phyloP scores from a whole-genome alignment of 1,284 basidiomycete genomes.

The Pholiota adiposa region DNA sequence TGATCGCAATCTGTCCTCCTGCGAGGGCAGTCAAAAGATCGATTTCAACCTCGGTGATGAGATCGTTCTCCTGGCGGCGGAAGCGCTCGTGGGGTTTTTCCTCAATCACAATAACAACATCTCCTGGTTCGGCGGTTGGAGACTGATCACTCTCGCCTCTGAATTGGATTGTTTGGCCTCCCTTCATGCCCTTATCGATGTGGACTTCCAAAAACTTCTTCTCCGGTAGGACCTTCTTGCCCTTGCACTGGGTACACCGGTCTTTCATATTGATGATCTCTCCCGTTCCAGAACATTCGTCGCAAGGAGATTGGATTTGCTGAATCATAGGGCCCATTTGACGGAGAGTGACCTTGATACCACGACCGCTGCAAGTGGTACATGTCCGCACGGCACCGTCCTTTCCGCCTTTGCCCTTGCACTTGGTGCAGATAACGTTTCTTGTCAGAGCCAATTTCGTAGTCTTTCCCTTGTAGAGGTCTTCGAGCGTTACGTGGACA shows the following conservation, averaged over 20 bases:
- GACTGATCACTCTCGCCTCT: slow-evolving; percentile 96
- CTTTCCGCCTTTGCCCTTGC: slow-evolving; percentile 97
- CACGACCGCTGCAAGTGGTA: slow-evolving; percentile 84
- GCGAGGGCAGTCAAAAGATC: slow-evolving; percentile 94
- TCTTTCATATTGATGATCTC: slow-evolving; percentile 96
- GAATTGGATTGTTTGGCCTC: slow-evolving; percentile 96
- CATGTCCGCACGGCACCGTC: slow-evolving; percentile 92
- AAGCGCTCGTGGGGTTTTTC: slow-evolving; percentile 94
- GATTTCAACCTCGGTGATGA: slow-evolving; percentile 87
- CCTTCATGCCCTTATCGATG: slow-evolving; percentile 99
- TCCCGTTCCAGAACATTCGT: slow-evolving; percentile 90
- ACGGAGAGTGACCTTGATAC: slow-evolving; percentile 89
- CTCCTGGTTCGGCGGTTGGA: slow-evolving; percentile 89
- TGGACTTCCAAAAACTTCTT: slow-evolving; percentile 99
- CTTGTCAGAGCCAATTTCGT: slow-evolving; percentile 97
- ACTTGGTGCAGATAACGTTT: slow-evolving; percentile 92
- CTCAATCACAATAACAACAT: slow-evolving; percentile 97
- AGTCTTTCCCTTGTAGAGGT: slow-evolving; percentile 98
- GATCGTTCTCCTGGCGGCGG: slow-evolving; percentile 93
- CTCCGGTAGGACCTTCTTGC: slow-evolving; percentile 94
- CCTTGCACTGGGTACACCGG: slow-evolving; percentile 92
- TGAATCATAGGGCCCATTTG: slow-evolving; percentile 99
- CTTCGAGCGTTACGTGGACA: slow-evolving; percentile 94
- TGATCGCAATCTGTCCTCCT: slow-evolving; percentile 91
- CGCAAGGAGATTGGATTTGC: slow-evolving; percentile 96